These are phyloP conservation scores for Globisporangium spiculum DNA, from an alignment of 352 stramenopile genomes.

Conservation along the genomic window DNA sequence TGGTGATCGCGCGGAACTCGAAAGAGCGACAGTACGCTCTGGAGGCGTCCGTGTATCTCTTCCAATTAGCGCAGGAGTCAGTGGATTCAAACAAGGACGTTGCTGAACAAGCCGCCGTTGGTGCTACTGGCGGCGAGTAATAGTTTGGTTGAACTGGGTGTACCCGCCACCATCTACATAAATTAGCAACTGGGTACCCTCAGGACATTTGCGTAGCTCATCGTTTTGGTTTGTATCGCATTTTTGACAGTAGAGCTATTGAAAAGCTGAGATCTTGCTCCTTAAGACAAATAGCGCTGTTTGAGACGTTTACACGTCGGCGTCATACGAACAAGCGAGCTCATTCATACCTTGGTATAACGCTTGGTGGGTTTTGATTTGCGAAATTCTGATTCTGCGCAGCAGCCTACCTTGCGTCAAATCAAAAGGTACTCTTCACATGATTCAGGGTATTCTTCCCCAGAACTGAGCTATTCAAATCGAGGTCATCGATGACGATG, in stretches of 20 bases:
- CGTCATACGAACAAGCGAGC: too few relatives aligned
- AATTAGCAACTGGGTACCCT: too few relatives aligned
- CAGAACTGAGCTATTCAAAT: neutral
- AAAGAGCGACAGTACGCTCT: conserved; percentile 52
- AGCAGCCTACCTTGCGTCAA: neutral
- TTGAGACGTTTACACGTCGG: too few relatives aligned
- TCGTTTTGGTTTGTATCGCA: neutral
- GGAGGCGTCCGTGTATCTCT: conserved; percentile 55
- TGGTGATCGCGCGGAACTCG: conserved; percentile 52
- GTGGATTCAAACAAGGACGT: conserved; percentile 11
- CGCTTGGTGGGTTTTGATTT: neutral
- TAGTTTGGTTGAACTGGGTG: neutral
- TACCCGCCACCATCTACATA: too few relatives aligned
- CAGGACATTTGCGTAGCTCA: neutral
- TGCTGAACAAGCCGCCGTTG: conserved; percentile 6
- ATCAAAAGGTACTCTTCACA: neutral
- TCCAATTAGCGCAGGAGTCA: conserved; percentile 62
- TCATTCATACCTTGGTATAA: too few relatives aligned
- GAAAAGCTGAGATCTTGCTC: neutral
- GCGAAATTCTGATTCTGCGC: neutral
- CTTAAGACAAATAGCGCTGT: neutral
- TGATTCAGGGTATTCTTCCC: neutral
- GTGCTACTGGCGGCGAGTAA: neutral
- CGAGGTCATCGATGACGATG: neutral
- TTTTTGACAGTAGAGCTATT: neutral